These are phyloP conservation scores for Eimeria sp. DNA, from an alignment of 169 alveolate genomes.

Conservation along the genomic window DNA sequence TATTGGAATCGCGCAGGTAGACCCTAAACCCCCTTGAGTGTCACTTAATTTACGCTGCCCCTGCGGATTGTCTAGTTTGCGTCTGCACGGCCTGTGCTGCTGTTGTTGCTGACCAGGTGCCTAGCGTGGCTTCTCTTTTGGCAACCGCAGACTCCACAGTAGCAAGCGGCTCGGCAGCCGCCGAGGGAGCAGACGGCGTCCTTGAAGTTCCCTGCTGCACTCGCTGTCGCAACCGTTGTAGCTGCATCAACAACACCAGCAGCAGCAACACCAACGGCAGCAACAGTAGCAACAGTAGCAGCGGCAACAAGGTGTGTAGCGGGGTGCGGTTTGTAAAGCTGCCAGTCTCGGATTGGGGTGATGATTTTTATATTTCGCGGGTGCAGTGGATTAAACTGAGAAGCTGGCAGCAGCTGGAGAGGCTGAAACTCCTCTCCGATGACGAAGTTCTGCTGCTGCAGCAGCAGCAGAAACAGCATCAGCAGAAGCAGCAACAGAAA, in stretches of 20 bases:
- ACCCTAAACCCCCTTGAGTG: background rate
- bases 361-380: slow-evolving; percentile 68
- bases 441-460: slow-evolving; percentile 21
- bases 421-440: slow-evolving; percentile 8
- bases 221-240: slow-evolving; percentile 18
- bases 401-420: slow-evolving; percentile 59
- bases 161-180: background rate
- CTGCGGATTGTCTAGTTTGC: background rate
- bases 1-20: slow-evolving; percentile 59
- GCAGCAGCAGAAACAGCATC: slow-evolving; percentile 16
- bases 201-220: slow-evolving; percentile 3
- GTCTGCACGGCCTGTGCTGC: no score
- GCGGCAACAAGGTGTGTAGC: slow-evolving; percentile 34
- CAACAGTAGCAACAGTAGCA: slow-evolving; percentile 54
- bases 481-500: no score
- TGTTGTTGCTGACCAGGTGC: background rate
- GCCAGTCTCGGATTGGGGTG: slow-evolving; percentile 64
- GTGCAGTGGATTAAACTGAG: slow-evolving; percentile 58
- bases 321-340: slow-evolving; percentile 36
- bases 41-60: background rate
- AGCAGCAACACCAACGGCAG: background rate
- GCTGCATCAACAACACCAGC: slow-evolving; percentile 7
- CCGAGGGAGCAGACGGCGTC: slow-evolving; percentile 6
- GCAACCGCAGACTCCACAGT: slow-evolving; percentile 44
- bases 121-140: background rate